Conservation (phyloP, 192 early-diverging fungal species). For the Coemansia sp. region DNA sequence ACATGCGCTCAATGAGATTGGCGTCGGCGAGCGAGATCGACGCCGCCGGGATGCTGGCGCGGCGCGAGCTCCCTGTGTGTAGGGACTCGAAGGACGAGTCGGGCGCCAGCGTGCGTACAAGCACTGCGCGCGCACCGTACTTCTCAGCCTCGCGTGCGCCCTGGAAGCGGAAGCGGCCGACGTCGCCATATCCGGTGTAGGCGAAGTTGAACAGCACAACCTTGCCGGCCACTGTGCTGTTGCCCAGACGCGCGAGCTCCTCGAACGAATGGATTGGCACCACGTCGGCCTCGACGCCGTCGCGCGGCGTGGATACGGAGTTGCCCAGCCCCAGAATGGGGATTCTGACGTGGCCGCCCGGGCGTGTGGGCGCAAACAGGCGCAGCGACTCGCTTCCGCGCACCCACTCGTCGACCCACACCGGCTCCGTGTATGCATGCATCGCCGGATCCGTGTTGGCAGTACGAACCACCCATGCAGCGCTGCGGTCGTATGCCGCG, state of each 20-base stretch:
- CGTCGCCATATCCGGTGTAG: slow-evolving; percentile 30
- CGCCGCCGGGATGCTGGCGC: slow-evolving; percentile 57
- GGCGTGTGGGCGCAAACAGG: slow-evolving; percentile 54
- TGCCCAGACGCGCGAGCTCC: slow-evolving; percentile 50
- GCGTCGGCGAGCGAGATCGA: slow-evolving; percentile 59
- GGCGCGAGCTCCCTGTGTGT: slow-evolving; percentile 57
- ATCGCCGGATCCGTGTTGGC: slow-evolving; percentile 45
- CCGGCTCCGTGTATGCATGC: slow-evolving; percentile 58
- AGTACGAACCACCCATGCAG: slow-evolving; percentile 57
- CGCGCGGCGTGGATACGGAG: slow-evolving; percentile 48
- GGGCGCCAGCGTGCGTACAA: slow-evolving; percentile 56
- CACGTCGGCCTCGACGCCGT: slow-evolving; percentile 54
- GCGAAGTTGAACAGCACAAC: slow-evolving; percentile 58
- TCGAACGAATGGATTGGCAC: slow-evolving; percentile 57
- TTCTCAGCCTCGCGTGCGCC: slow-evolving; percentile 43
- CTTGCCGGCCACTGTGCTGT: slow-evolving; percentile 41
- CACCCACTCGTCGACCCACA: slow-evolving; percentile 55
- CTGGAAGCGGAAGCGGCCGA: slow-evolving; percentile 23
- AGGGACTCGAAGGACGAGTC: slow-evolving; percentile 53
- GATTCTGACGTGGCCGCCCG: slow-evolving; percentile 43
- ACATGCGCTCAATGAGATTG: slow-evolving; percentile 55
- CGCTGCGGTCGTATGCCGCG: slow-evolving; percentile 53
- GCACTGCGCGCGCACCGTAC: slow-evolving; percentile 56
- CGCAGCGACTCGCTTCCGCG: slow-evolving; percentile 59
- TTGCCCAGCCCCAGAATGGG: slow-evolving; percentile 58